Evolutionary conservation across 768 basidiomycete species (phyloP).

Genomic region (Mycena crocata): DNA sequence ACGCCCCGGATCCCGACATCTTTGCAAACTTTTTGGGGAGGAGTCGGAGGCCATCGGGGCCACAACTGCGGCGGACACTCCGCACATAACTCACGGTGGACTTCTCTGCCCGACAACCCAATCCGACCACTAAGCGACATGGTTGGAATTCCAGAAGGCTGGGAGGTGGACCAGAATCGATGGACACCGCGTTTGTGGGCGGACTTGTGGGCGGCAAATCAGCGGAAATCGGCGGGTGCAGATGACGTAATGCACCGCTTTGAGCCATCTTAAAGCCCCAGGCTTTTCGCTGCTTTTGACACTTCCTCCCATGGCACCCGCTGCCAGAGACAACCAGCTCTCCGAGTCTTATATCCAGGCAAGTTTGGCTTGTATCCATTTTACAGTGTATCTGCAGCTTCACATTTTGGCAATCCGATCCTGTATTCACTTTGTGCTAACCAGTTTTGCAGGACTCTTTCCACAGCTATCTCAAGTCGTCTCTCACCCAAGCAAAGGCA

Average conservation of each 20-base stretch:
- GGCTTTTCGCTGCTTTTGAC: neutral
- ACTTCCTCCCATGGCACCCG: slow-evolving; percentile 14
- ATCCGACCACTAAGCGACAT: no score
- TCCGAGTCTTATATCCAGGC: slow-evolving; percentile 77
- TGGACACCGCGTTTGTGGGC: neutral
- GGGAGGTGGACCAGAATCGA: neutral
- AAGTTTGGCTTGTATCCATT: no score
- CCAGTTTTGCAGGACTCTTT: no score
- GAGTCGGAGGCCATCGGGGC: no score
- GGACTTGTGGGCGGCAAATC: neutral
- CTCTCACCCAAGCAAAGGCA: slow-evolving; percentile 80
- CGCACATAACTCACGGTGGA: no score
- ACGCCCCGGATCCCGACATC: no score
- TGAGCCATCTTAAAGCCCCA: neutral
- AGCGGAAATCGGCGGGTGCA: neutral
- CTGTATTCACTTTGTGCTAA: no score
- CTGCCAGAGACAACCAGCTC: slow-evolving; percentile 50
- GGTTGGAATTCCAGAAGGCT: neutral
- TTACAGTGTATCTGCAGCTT: no score
- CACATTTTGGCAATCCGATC: no score
- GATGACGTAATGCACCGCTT: neutral
- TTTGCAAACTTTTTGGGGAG: no score
- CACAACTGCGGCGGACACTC: no score
- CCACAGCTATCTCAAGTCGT: slow-evolving; percentile 85
- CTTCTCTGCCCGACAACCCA: no score